Conservation (phyloP, 2,329 filamentous ascomycete genomes). For the Talaromyces sp. region DNA sequence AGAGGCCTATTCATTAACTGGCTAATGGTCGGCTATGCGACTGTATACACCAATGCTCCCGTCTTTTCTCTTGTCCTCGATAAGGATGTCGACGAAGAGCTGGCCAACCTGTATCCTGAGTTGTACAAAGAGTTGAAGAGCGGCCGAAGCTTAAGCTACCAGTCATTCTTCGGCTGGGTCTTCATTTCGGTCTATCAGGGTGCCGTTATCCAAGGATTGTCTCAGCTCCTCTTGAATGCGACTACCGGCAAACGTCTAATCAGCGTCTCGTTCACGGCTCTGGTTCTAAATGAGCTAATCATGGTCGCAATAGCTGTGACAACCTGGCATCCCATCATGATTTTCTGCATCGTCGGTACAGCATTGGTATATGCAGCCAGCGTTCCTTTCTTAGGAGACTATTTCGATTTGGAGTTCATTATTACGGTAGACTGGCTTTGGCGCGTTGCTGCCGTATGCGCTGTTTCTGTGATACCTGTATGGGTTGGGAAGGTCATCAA, state of each 20-base stretch:
- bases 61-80: constrained; percentile 93
- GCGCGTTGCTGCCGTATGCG: constrained; percentile 74
- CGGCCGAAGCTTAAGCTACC: constrained; percentile 80
- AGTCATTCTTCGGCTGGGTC: constrained; percentile 96
- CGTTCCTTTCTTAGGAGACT: constrained; percentile 79
- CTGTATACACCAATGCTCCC: constrained; percentile 87
- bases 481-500: constrained; percentile 82
- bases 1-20: constrained; percentile 94
- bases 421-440: constrained; percentile 78
- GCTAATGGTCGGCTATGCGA: constrained; percentile 94
- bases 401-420: constrained; percentile 80
- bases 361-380: constrained; percentile 73
- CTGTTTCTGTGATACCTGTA: constrained; percentile 77
- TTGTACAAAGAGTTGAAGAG: constrained; percentile 95
- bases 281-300: constrained; percentile 88
- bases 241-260: constrained; percentile 67
- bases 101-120: constrained; percentile 93
- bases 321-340: constrained; percentile 95
- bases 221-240: constrained; percentile 77
- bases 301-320: constrained; percentile 98
- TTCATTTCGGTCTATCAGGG: constrained; percentile 93
- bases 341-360: constrained; percentile 75
- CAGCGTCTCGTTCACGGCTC: constrained; percentile 81
- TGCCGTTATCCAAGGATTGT: constrained; percentile 88
- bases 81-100: constrained; percentile 86